Percentiles rank a stretch among this genome's conserved stretches.
Evolutionary conservation across 202 grass and related monocot species (phyloP).

Genomic region (Panicum virgatum): DNA sequence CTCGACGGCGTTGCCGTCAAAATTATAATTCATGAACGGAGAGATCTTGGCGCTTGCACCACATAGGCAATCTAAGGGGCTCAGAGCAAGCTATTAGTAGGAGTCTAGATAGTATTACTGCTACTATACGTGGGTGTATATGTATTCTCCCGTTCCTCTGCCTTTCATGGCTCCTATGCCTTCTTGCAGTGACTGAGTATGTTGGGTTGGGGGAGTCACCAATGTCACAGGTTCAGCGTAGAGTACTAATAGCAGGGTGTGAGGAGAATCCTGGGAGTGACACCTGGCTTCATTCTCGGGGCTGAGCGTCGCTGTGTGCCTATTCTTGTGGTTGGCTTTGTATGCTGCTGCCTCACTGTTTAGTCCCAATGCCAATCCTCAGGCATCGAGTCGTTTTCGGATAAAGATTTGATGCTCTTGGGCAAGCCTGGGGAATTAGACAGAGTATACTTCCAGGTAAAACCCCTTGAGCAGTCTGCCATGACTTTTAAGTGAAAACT

Average conservation of each 20-base stretch:
- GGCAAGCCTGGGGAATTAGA: not conserved
- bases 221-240: not conserved
- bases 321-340: slow-evolving; percentile 34
- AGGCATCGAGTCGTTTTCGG: slow-evolving; percentile 3
- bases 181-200: not conserved
- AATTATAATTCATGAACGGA: slow-evolving; percentile 53
- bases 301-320: not conserved
- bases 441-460: not conserved
- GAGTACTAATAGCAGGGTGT: slow-evolving; percentile 44
- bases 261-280: slow-evolving; percentile 40
- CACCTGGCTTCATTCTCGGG: slow-evolving; percentile 36
- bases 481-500: slow-evolving; percentile 10
- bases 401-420: slow-evolving; percentile 35
- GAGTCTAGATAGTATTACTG: not conserved
- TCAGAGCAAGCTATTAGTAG: not conserved
- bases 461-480: slow-evolving; percentile 3
- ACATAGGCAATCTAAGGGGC: not conserved
- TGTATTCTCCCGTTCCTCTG: slow-evolving; percentile 40
- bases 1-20: slow-evolving; percentile 29
- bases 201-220: not conserved
- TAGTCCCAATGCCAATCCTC: not conserved
- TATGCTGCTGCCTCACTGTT: slow-evolving; percentile 20
- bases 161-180: slow-evolving; percentile 30
- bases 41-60: slow-evolving; percentile 20
- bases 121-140: slow-evolving; percentile 24